These are phyloP conservation scores for Apiotrichum mycotoxinovorans DNA, from an alignment of 1,284 basidiomycete species.

Conservation along the genomic window DNA sequence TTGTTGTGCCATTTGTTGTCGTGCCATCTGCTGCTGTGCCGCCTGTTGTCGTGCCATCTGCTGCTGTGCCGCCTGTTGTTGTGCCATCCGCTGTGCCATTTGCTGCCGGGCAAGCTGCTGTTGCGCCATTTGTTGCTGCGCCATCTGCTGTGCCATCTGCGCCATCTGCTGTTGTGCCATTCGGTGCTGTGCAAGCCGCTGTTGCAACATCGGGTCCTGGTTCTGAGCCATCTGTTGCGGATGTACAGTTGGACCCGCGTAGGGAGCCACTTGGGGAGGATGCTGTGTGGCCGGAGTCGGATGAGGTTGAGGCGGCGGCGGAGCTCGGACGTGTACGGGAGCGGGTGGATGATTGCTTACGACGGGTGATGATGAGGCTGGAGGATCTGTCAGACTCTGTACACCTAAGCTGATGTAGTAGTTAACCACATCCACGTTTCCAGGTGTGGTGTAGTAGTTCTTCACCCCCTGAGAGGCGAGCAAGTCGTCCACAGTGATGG, in stretches of 20 bases:
- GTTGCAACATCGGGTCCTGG: background rate
- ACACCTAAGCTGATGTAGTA: background rate
- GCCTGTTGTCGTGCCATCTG: too few relatives aligned
- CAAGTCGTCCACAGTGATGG: background rate
- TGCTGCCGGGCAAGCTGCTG: background rate
- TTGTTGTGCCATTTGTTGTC: too few relatives aligned
- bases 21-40: too few relatives aligned
- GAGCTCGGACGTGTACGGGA: too few relatives aligned
- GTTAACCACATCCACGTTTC: background rate
- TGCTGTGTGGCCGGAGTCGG: too few relatives aligned
- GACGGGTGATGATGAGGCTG: too few relatives aligned
- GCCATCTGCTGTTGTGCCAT: background rate
- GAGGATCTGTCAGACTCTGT: too few relatives aligned
- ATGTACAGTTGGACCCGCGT: background rate
- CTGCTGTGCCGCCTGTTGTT: background rate
- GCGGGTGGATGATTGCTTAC: too few relatives aligned
- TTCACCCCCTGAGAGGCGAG: background rate
- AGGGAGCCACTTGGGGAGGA: too few relatives aligned
- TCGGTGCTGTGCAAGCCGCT: background rate
- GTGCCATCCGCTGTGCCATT: background rate
- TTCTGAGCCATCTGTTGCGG: background rate
- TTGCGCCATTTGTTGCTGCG: background rate
- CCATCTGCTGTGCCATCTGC: too few relatives aligned
- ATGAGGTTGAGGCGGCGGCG: too few relatives aligned
- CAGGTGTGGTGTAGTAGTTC: background rate